Evolutionary conservation across 2,329 filamentous ascomycete genomes (phyloP).

Genomic region (Coniochaeta sp.): DNA sequence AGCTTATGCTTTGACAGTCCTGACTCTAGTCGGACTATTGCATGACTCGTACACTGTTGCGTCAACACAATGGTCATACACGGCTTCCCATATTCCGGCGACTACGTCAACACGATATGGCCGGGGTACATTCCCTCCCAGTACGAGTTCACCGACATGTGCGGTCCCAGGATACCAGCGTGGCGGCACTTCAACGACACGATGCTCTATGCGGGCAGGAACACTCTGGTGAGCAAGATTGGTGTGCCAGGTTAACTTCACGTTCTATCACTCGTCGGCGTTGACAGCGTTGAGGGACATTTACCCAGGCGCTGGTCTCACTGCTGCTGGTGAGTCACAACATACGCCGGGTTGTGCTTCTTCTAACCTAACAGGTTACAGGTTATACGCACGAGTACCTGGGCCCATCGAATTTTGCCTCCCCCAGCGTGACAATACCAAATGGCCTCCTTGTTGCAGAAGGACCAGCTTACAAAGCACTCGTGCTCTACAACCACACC

Average conservation of each 20-base stretch:
- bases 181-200: conserved; percentile 14
- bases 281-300: conserved; percentile 6
- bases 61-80: conserved; percentile 16
- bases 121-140: conserved; percentile 16
- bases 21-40: conserved; percentile 9
- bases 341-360: no score
- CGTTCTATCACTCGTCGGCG: conserved; percentile 11
- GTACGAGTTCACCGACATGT: conserved; percentile 15
- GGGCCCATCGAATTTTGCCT: conserved; percentile 10
- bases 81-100: conserved; percentile 13
- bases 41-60: conserved; percentile 12
- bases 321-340: conserved; percentile 7
- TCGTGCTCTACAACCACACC: conserved; percentile 15
- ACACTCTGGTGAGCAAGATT: conserved; percentile 10
- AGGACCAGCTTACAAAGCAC: conserved; percentile 15
- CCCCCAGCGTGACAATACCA: conserved; percentile 3
- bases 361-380: background rate
- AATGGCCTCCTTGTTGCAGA: conserved; percentile 13
- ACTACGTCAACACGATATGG: conserved; percentile 14
- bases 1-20: conserved; percentile 10
- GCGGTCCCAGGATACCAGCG: conserved; percentile 12
- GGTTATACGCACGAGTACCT: conserved; percentile 16
- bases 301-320: conserved; percentile 7
- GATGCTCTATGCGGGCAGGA: conserved; percentile 12
- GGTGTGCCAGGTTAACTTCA: conserved; percentile 15